phyloP scores from a whole-genome alignment of 2,329 filamentous ascomycete genomes.

The Botrytis aclada region DNA sequence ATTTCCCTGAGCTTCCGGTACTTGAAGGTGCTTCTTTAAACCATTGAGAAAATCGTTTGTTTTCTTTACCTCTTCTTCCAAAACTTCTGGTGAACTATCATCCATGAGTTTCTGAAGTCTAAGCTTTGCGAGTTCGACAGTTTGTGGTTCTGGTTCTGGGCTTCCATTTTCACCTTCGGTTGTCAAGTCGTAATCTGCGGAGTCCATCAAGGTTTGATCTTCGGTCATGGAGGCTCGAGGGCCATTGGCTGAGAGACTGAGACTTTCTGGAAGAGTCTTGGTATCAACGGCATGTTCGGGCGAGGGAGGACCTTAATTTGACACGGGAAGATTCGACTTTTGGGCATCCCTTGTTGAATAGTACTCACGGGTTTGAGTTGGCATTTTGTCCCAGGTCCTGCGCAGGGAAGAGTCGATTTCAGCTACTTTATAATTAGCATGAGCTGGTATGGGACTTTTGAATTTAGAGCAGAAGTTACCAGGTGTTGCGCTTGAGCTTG shows the following conservation, averaged over 20 bases:
- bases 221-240: background rate
- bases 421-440: slow-evolving; percentile 6
- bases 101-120: slow-evolving; percentile 30
- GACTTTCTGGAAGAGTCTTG: background rate
- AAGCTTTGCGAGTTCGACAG: background rate
- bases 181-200: background rate
- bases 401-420: slow-evolving; percentile 2
- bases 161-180: background rate
- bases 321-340: background rate
- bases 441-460: background rate
- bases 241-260: background rate
- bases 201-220: background rate
- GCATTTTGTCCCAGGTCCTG: background rate
- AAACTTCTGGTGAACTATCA: slow-evolving; percentile 24
- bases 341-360: background rate
- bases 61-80: slow-evolving; percentile 32
- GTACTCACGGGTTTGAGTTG: background rate
- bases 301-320: background rate
- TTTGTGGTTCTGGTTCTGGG: background rate
- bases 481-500: background rate
- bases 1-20: slow-evolving; percentile 9
- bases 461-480: background rate
- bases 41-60: slow-evolving; percentile 29
- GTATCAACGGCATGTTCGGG: background rate
- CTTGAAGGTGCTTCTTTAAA: slow-evolving; percentile 28